Evolutionary conservation across 1,139 yeast species (phyloP).

Genomic region (Lodderomyces theae): DNA sequence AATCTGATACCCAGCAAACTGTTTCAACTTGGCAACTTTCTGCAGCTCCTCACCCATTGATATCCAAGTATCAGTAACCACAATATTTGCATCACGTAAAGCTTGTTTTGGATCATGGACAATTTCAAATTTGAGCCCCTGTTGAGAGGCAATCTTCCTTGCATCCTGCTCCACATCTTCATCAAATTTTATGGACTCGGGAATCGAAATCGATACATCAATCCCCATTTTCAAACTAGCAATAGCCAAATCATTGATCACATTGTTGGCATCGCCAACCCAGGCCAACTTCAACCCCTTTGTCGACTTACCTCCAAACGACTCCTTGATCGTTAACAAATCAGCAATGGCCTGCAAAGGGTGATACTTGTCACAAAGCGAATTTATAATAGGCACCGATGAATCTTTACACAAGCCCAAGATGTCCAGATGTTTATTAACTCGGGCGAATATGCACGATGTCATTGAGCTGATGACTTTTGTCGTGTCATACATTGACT

Average conservation of each 20-base stretch:
- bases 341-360: conserved; percentile 96
- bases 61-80: conserved; percentile 97
- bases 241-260: conserved; percentile 87
- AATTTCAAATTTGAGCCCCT: conserved; percentile 56
- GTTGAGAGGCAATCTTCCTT: conserved; percentile 46
- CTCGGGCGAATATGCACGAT: conserved; percentile 94
- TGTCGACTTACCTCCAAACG: conserved; percentile 50
- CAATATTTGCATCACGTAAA: conserved; percentile 66
- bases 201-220: conserved; percentile 79
- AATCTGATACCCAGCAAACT: conserved; percentile 85
- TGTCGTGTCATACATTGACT: conserved; percentile 82
- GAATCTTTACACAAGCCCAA: conserved; percentile 72
- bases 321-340: conserved; percentile 77
- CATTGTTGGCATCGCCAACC: conserved; percentile 97
- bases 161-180: conserved; percentile 57
- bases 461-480: conserved; percentile 93
- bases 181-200: conserved; percentile 66
- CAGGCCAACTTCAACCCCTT: conserved; percentile 80
- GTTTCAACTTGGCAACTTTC: conserved; percentile 64
- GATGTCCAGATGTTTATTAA: conserved; percentile 79
- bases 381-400: conserved; percentile 85
- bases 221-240: conserved; percentile 88
- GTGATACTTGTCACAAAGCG: conserved; percentile 88
- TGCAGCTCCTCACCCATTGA: conserved; percentile 97
- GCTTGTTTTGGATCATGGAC: conserved; percentile 75